Evolutionary conservation across 1,284 basidiomycete genomes (phyloP).

Genomic region (Microbotryum scabiosae): DNA sequence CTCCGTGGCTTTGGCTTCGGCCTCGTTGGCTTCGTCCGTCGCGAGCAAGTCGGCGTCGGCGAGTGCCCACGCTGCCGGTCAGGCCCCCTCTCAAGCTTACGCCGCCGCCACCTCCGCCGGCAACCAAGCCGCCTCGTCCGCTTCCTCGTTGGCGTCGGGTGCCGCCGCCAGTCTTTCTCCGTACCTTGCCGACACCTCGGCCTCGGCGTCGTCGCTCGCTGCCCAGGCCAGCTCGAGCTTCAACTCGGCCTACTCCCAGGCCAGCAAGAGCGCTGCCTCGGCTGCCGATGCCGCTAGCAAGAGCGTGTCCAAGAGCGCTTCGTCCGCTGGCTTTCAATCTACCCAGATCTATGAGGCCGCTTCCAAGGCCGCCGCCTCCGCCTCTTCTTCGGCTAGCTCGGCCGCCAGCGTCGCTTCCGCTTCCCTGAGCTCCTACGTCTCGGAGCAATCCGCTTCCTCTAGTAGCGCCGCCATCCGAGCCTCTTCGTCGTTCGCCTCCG

Average conservation of each 20-base stretch:
- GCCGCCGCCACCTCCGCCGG: conserved; percentile 2
- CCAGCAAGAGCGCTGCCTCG: conserved; percentile 8
- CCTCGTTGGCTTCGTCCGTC: conserved; percentile 10
- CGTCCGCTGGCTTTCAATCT: neutral
- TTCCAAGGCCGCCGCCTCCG: neutral
- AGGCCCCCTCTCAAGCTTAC: neutral
- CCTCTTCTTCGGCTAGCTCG: neutral
- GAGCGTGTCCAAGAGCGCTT: neutral
- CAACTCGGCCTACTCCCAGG: conserved; percentile 8
- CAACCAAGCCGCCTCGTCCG: conserved; percentile 14
- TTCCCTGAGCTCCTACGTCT: neutral
- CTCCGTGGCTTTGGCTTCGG: conserved; percentile 5
- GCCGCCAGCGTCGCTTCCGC: conserved; percentile 5
- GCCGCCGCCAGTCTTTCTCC: conserved; percentile 11
- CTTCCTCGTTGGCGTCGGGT: conserved; percentile 7
- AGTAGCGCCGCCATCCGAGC: too few relatives aligned
- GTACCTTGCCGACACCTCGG: conserved; percentile 6
- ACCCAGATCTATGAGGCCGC: neutral
- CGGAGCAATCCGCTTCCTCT: neutral
- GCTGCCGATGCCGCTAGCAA: conserved; percentile 7
- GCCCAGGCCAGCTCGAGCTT: conserved; percentile 7
- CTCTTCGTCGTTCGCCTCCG: conserved; percentile 2
- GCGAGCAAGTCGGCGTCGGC: conserved; percentile 13
- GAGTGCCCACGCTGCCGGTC: neutral
- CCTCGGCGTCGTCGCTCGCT: conserved; percentile 11